Evolutionary conservation across 768 basidiomycete species (phyloP), one percentile per base, ranked within the genome.

Genomic region (Podaxis sp.): DNA sequence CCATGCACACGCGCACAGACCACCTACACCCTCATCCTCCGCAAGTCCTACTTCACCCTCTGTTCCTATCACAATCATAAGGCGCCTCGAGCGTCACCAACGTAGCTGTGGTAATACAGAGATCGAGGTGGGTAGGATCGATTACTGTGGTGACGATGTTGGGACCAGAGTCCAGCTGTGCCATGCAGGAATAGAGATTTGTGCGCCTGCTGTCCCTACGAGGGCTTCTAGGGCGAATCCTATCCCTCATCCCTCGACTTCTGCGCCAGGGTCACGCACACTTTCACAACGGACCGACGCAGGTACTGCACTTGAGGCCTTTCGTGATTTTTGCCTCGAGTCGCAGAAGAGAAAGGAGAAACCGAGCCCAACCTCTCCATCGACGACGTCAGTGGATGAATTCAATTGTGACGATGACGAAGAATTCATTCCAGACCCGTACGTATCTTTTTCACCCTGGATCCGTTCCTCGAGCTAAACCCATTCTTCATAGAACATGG

Each of bases 401-500:
- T 17, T 6, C 7, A 28, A n/a, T 26, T n/a, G 28, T 19, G 36
- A 22, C 11, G 11, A 40, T 24, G 28, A 54, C 22, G 38, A 54
- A 4, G 59, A 55, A 44, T 42, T 48, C 22, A 30, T 60, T 46
- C 63, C 54, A 1, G 63, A 64, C 11, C 63, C 59, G 63, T 64
- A 40, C 38, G 64, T 62, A 52, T 7, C 53, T 28, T 19, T 42
- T 42, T 5, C 26, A 13, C 30, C n/a, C 19, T 28, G 11, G 24
- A 8, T 8, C 38, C 40, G 38, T 44, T 12, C 28, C 24, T 17
- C 22, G 3, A 57, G 36, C 39, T n/a, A 19, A 24, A n/a, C 17
- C 57, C 77, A 22, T 26, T 26, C 77, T 42, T 73, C 73, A 9
- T 78, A 79, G 79, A 68, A 72, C 39, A 77, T 81, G 61, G 69